Base-by-base conservation (phyloP, 306 rosid species). In the Fragaria vesca region DNA sequence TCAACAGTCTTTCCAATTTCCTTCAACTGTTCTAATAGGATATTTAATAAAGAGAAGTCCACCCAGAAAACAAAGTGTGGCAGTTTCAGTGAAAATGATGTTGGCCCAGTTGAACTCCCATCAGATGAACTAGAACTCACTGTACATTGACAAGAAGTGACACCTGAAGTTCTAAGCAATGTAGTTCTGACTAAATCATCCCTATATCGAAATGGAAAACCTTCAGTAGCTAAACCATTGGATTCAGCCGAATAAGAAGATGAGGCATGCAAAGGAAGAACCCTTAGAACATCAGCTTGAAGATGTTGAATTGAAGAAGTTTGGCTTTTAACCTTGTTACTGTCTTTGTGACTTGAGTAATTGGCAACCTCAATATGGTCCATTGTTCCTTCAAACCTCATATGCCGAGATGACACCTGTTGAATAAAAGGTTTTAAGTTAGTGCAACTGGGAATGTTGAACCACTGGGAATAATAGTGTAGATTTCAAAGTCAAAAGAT, bases 11-110 rank as follows among this genome's bases (percentile, higher is more conserved):
- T 83, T 75, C 68, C 87, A 80, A 92, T 78, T 73, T 83, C 93
- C 71, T 75, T 74, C 13, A 84, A 79, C 81, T 89, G 83, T 77
- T 85, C 81, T 73, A 70, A 42, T 46, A 95, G 55, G 83, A 55
- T 70, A 48, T 75, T 76, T 66, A 92, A 82, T 71, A 86, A 86
- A 54, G 92, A 63, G 80, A 86, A 92, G 58, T 89, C 87, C 78
- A 91, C 90, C 98, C 98, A 95, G 79, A 86, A 81, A 82, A 83
- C 69, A 82, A 95, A 81, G 24, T 91, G 87, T 42, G 98, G 84
- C 71, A 95, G 70, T 69, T 84, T 79, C 84, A 95, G 81, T 42
- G 94, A 90, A 86, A 95, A 91, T 60, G 87, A 88, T 75, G 87
- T 83, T 69, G 78, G 72, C 78, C 89, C 79, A 20, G 72, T 80